Evolutionary conservation across 768 basidiomycete genomes (phyloP), one percentile per base, ranked within the genome.

Genomic region (Tubosaeta brunneosetosa): DNA sequence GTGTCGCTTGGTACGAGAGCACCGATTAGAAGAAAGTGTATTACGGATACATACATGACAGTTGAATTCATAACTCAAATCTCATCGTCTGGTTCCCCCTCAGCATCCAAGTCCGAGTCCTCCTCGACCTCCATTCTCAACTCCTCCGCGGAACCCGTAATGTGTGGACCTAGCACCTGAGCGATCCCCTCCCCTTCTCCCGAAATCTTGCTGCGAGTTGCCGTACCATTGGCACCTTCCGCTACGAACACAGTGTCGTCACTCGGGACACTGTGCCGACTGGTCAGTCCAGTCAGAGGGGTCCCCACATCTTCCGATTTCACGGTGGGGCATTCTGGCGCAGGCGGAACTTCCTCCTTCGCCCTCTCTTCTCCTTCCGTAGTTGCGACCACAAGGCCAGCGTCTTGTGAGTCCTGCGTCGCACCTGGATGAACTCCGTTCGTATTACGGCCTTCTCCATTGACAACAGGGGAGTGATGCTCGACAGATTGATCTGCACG

Each of bases 281-380:
- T 79, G 45, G 78, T 74, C 51, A 70, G 58, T 19, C 67, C 74
- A 6, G 77, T 81, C 42, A 77, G 64, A 1, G 81, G 79, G 29
- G 81, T 83, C 29, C 72, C 78, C 49, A 69, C 56, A 52, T 81
- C 81, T 62, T 84, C 83, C n/a, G 74, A 75, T 62, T 79, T 79
- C 40, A 76, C 70, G 45, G 71, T 73, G 19, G 51, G n/a, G 51
- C 49, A 56, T 32, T 59, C 61, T 8, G 43, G 56, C 50, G 43
- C 56, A 9, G 26, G 40, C 22, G 41, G 16, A 17, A 3, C 47
- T 33, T 59, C 51, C 33, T 44, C 44, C 31, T 22, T 22, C 22
- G 22, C 12, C 46, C 13, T 47, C 32, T 44, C 42, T 17, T 34
- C 36, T 19, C 46, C 51, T 42, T 51, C 52, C 34, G 14, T n/a